Percentiles rank a stretch among this genome's conserved stretches.
phyloP scores from a whole-genome alignment of 352 stramenopile genomes.

The Pythium rhizo-oryzae region DNA sequence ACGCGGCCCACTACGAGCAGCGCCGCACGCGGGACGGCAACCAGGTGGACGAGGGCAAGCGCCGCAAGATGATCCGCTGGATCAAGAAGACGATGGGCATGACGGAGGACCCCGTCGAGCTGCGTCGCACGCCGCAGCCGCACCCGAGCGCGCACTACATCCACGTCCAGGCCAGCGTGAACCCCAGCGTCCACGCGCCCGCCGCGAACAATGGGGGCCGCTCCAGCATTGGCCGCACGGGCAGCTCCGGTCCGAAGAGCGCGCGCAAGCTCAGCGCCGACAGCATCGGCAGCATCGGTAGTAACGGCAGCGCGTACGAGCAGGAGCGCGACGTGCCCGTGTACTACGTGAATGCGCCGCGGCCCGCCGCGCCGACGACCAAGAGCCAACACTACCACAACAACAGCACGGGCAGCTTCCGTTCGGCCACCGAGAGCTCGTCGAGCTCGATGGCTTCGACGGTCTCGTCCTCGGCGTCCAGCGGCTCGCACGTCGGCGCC shows the following conservation, averaged over 20 bases:
- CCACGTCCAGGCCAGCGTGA: slow-evolving; percentile 1
- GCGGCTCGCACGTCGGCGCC: not conserved
- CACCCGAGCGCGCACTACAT: not conserved
- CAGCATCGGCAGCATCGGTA: slow-evolving; percentile 7
- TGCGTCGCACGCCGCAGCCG: not conserved
- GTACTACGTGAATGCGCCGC: not conserved
- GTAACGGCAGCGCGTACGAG: slow-evolving; percentile 3
- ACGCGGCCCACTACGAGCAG: slow-evolving; percentile 10
- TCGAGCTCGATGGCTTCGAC: slow-evolving; percentile 3
- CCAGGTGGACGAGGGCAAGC: slow-evolving; percentile 19
- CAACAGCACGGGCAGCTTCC: slow-evolving; percentile 4
- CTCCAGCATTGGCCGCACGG: too few species aligned
- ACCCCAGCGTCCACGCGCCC: slow-evolving; percentile 2
- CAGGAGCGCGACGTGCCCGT: not conserved
- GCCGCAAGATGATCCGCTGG: slow-evolving; percentile 33
- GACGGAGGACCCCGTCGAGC: slow-evolving; percentile 14
- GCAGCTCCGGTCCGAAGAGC: too few species aligned
- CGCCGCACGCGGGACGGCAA: slow-evolving; percentile 9
- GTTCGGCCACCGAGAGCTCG: not conserved
- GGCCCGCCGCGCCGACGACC: too few species aligned
- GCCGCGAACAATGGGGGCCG: too few species aligned
- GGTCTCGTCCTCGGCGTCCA: slow-evolving; percentile 1
- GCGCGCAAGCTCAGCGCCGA: slow-evolving; percentile 17
- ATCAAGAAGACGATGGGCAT: slow-evolving; percentile 33
- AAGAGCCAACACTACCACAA: not conserved